Base-by-base conservation (phyloP, 768 basidiomycete genomes). In the Lactarius evosmus region DNA sequence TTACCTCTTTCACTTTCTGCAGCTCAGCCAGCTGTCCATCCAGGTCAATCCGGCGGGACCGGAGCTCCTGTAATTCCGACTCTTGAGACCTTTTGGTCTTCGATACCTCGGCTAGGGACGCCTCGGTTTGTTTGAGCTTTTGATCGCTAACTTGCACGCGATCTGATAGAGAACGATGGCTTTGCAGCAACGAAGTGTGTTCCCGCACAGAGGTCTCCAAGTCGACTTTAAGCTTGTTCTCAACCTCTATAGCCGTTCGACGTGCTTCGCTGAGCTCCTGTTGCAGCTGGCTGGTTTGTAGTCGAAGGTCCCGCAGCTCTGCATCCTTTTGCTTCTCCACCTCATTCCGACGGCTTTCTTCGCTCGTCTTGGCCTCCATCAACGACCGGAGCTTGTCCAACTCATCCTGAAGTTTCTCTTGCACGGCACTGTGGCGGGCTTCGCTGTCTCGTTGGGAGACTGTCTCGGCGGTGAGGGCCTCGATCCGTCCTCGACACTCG, bases 321-420 rank as follows among this genome's bases (percentile, higher is more conserved):
- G 84, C 80, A 67, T 98, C 95, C 70, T 88, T 92, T 75, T 89
- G 89, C 74, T 87, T 88, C 73, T 94, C 92, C 0, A 86, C 93
- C 71, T 97, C 91, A 36, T 81, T 83, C 19, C 91, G 84, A 33
- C 88, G 87, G 9, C 84, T 88, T 70, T 94, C 95, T 73, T 98
- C 95, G 29, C 86, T 87, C 0, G 87, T 83, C 74, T 94, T 97
- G 1, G 91, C 89, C 52, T 88, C 86, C 77, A 97, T 83, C 16
- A 91, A 77, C n/a, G 83, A 78, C 7, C 95, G 87, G 8, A 98
- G 79, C 65, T 92, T 89, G 69, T 96, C 95, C 12, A 97, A 78
- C 74, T 97, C 95, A 44, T 80, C 82, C 70, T 92, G 86, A 2
- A 96, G 78, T 70, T 87, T 89, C 30, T 77, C 76, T 30, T 84